phyloP scores from a whole-genome alignment of 306 rosid species.

The Abrus pulchellus region DNA sequence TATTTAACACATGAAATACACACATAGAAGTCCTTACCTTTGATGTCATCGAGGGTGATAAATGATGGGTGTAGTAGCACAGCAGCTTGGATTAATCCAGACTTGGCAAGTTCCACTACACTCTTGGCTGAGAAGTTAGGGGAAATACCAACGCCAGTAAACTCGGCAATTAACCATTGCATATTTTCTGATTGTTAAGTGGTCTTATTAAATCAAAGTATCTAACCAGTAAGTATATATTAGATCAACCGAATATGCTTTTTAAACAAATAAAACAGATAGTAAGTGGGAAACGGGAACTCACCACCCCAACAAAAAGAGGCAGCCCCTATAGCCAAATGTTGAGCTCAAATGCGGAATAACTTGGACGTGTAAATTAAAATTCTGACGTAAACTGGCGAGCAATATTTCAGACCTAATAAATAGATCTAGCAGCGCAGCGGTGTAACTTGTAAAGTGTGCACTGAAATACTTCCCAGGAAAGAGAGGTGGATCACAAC shows the following conservation, averaged over 20 bases:
- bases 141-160: not conserved
- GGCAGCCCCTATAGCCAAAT: constrained; percentile 68
- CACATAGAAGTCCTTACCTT: constrained; percentile 53
- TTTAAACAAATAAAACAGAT: not conserved
- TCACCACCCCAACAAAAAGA: constrained; percentile 88
- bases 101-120: constrained; percentile 64
- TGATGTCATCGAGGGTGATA: constrained; percentile 66
- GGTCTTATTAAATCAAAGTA: not conserved
- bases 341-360: no score
- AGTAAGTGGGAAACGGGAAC: constrained; percentile 29
- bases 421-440: no score
- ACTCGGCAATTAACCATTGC: not conserved
- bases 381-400: no score
- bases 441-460: no score
- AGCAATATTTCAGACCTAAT: no score
- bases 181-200: not conserved
- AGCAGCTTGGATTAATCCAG: constrained; percentile 57
- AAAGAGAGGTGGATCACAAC: no score
- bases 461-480: no score
- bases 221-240: not conserved
- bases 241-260: not conserved
- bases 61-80: constrained; percentile 69
- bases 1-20: not conserved
- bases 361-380: no score
- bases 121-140: constrained; percentile 59